These are phyloP conservation scores for Cardamine chenopodiifolia DNA, from an alignment of 345 rosid genomes.

Conservation along the genomic window DNA sequence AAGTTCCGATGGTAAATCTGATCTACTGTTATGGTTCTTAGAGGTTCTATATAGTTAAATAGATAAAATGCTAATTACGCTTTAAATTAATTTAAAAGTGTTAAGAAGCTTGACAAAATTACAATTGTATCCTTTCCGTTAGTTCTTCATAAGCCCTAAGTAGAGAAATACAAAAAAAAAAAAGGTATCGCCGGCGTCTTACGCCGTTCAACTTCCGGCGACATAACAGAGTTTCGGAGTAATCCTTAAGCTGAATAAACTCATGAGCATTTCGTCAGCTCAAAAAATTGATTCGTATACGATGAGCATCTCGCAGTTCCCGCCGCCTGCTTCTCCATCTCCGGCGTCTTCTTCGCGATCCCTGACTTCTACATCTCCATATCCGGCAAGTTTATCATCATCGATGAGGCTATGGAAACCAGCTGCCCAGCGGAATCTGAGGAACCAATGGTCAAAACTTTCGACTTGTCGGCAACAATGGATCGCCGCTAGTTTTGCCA, in stretches of 20 bases:
- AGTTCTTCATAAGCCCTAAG: slow-evolving; percentile 13
- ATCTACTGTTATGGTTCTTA: neutral
- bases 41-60: neutral
- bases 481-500: slow-evolving; percentile 59
- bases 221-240: neutral
- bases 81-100: neutral
- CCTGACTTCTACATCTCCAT: slow-evolving; percentile 25
- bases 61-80: neutral
- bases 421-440: slow-evolving; percentile 80
- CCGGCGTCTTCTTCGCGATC: slow-evolving; percentile 46
- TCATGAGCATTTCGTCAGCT: neutral
- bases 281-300: neutral
- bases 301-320: slow-evolving; percentile 38
- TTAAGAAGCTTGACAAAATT: neutral
- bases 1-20: slow-evolving; percentile 12
- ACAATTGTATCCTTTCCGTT: slow-evolving; percentile 22
- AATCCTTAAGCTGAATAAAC: neutral
- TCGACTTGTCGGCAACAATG: slow-evolving; percentile 59
- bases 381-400: slow-evolving; percentile 48
- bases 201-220: slow-evolving; percentile 22
- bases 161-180: neutral
- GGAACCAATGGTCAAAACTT: slow-evolving; percentile 90
- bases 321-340: slow-evolving; percentile 37
- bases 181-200: slow-evolving; percentile 15
- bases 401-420: slow-evolving; percentile 80